A percentile compares a stretch with the other conserved stretches of the same genome.
These are phyloP conservation scores for Hyphopichia homilentoma DNA, from an alignment of 805 yeast species.

Conservation along the genomic window DNA sequence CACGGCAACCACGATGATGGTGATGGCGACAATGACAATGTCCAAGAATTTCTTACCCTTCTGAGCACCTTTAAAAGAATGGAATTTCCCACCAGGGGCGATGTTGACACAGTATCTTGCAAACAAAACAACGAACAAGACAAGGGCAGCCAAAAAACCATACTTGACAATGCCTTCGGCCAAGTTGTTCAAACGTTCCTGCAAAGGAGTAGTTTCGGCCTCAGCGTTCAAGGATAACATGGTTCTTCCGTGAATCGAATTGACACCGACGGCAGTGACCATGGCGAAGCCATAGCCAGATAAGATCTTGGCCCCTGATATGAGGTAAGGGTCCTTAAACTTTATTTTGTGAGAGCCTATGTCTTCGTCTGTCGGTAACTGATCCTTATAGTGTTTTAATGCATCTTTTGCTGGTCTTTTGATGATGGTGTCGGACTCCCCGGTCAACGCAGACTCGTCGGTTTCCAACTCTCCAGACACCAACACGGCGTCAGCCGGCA, in stretches of 20 bases:
- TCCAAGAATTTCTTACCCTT: conserved; percentile 84
- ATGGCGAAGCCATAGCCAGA: conserved; percentile 84
- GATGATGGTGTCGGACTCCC: conserved; percentile 82
- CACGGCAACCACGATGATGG: conserved; percentile 96
- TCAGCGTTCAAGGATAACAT: conserved; percentile 77
- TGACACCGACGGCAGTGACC: conserved; percentile 85
- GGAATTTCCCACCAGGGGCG: conserved; percentile 46
- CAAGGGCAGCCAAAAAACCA: conserved; percentile 79
- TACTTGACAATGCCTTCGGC: conserved; percentile 95
- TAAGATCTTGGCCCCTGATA: conserved; percentile 86
- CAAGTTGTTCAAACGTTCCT: conserved; percentile 69
- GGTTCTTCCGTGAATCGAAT: conserved; percentile 90
- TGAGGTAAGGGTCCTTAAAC: conserved; percentile 73
- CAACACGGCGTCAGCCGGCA: conserved; percentile 84
- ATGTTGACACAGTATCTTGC: conserved; percentile 67
- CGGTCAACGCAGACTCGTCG: conserved; percentile 91
- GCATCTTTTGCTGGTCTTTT: conserved; percentile 56
- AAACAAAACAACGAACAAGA: conserved; percentile 78
- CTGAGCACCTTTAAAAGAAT: conserved; percentile 52
- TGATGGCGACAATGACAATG: conserved; percentile 85
- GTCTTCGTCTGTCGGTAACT: conserved; percentile 31
- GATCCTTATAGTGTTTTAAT: conserved; percentile 24
- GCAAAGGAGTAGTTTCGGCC: conserved; percentile 84
- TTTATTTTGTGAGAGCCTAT: conserved; percentile 36
- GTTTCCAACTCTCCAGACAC: conserved; percentile 75